Evolutionary conservation across 225 moss, liverwort and hornwort species (phyloP).

Genomic region (Pseudisothecium myosuroides): DNA sequence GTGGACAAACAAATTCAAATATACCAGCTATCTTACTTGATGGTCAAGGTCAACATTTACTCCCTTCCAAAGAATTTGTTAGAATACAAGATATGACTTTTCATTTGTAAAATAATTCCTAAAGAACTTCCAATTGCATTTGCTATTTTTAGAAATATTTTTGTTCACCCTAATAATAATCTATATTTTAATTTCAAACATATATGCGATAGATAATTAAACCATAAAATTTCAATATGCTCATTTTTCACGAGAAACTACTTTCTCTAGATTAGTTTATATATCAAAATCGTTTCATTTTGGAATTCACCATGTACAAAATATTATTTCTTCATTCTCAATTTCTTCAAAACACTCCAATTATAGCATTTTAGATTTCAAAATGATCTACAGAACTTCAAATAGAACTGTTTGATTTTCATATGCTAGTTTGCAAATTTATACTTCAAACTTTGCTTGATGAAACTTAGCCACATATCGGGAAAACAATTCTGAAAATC

Average conservation of each 20-base stretch:
- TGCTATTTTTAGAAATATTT: not conserved
- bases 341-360: not conserved
- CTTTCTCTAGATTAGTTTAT: too few relatives aligned
- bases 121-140: too few relatives aligned
- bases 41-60: too few relatives aligned
- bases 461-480: accelerated
- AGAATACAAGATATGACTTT: not conserved
- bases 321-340: not conserved
- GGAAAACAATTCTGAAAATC: not conserved
- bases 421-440: not conserved
- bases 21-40: accelerated
- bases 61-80: not conserved
- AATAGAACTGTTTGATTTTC: not conserved
- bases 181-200: not conserved
- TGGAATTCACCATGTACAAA: accelerated
- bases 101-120: not conserved
- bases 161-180: not conserved
- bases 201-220: not conserved
- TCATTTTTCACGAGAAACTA: not conserved
- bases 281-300: not conserved
- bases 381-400: not conserved
- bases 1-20: not conserved
- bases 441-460: not conserved
- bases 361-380: accelerated
- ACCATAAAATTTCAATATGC: not conserved